Evolutionary conservation across 257 asterid species (phyloP).

Genomic region (Cynanchum wilfordii): DNA sequence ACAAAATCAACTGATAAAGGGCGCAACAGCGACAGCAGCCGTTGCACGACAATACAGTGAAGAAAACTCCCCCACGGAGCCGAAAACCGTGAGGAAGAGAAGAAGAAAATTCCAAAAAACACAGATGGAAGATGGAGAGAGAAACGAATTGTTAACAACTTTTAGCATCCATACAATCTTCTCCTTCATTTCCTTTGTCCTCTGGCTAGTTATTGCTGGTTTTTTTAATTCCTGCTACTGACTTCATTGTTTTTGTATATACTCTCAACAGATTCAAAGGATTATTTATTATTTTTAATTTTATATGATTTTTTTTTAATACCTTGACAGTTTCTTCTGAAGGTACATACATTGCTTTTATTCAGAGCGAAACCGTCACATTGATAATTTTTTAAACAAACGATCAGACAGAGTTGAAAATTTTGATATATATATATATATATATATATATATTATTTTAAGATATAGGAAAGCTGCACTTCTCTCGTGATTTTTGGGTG

Average conservation of each 20-base stretch:
- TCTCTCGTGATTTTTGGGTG: background rate
- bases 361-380: background rate
- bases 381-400: background rate
- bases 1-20: background rate
- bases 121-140: conserved; percentile 17
- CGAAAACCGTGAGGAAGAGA: background rate
- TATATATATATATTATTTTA: background rate
- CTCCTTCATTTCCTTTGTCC: background rate
- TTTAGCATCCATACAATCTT: conserved; percentile 10
- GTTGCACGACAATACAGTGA: background rate
- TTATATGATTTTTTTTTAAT: background rate
- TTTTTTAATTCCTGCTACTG: background rate
- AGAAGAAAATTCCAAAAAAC: background rate
- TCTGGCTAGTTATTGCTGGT: background rate
- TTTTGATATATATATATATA: background rate
- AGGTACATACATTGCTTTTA: background rate
- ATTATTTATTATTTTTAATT: background rate
- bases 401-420: background rate
- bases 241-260: background rate
- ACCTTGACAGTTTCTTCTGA: background rate
- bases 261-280: background rate
- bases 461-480: background rate
- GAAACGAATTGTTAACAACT: conserved; percentile 18
- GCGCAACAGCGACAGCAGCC: background rate
- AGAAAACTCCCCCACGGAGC: background rate